These are phyloP conservation scores for Rhodotorula babjevae DNA, from an alignment of 768 basidiomycete genomes.

Conservation along the genomic window DNA sequence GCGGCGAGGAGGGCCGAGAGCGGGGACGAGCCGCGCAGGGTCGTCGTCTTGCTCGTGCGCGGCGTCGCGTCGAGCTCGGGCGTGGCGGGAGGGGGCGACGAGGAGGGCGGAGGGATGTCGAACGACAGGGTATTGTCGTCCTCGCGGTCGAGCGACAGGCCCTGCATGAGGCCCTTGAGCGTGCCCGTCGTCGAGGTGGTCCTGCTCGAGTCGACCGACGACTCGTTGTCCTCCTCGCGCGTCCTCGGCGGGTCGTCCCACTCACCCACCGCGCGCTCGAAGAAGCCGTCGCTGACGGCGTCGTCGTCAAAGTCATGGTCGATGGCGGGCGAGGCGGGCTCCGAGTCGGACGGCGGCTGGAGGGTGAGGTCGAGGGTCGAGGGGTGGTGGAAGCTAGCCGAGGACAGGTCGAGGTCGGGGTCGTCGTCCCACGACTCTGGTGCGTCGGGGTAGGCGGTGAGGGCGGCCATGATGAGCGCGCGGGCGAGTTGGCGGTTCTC, in stretches of 20 bases:
- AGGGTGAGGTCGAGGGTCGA: background rate
- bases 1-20: constrained; percentile 21
- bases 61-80: background rate
- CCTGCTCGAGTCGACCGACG: constrained; percentile 7
- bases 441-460: background rate
- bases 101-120: background rate
- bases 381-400: background rate
- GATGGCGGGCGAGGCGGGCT: background rate
- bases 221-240: constrained; percentile 11
- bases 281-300: background rate
- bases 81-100: background rate
- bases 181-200: constrained; percentile 13
- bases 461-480: background rate
- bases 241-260: background rate
- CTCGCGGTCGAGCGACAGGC: constrained; percentile 4
- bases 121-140: constrained; percentile 3
- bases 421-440: constrained; percentile 33
- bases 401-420: constrained; percentile 18
- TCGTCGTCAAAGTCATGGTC: background rate
- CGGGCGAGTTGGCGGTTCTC: background rate
- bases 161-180: constrained; percentile 9
- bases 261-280: background rate
- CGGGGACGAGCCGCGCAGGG: constrained; percentile 16
- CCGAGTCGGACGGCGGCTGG: constrained; percentile 2
- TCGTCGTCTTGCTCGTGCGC: constrained; percentile 3